Percentiles rank a stretch among this genome's conserved stretches.
phyloP scores from a whole-genome alignment of 495 filamentous ascomycete species.

The Chaetomium tenue region DNA sequence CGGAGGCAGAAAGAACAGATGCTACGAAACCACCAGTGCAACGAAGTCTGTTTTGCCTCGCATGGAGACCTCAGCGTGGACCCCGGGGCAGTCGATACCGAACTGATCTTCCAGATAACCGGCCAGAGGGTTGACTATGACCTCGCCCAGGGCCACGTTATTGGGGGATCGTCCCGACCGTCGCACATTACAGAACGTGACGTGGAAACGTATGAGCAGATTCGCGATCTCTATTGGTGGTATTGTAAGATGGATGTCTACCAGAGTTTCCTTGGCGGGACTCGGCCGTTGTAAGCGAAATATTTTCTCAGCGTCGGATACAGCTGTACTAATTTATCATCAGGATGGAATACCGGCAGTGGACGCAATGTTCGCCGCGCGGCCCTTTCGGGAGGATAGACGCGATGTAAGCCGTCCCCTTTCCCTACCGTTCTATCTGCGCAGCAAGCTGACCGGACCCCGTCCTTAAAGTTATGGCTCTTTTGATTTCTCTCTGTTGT shows the following conservation, averaged over 20 bases:
- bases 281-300: slow-evolving; percentile 71
- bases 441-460: background rate
- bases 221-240: slow-evolving; percentile 95
- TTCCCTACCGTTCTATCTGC: background rate
- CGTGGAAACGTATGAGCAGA: slow-evolving; percentile 71
- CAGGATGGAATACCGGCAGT: slow-evolving; percentile 76
- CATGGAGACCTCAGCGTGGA: slow-evolving; percentile 24
- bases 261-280: slow-evolving; percentile 86
- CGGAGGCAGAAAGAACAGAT: slow-evolving; percentile 39
- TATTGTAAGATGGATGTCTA: slow-evolving; percentile 90
- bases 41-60: slow-evolving; percentile 21
- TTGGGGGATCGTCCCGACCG: slow-evolving; percentile 6
- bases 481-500: slow-evolving; percentile 77
- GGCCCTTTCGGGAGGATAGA: slow-evolving; percentile 74
- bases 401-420: slow-evolving; percentile 53
- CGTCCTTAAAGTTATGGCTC: slow-evolving; percentile 62
- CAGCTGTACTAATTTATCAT: slow-evolving; percentile 16
- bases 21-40: slow-evolving; percentile 28
- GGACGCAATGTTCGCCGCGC: slow-evolving; percentile 82
- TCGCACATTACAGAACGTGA: slow-evolving; percentile 56
- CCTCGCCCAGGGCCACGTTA: slow-evolving; percentile 28
- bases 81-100: slow-evolving; percentile 36
- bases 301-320: background rate
- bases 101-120: slow-evolving; percentile 40
- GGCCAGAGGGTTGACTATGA: slow-evolving; percentile 38